Base-by-base conservation (phyloP, 139 green algal genomes). In the Deuterostichococcus epilithicus region DNA sequence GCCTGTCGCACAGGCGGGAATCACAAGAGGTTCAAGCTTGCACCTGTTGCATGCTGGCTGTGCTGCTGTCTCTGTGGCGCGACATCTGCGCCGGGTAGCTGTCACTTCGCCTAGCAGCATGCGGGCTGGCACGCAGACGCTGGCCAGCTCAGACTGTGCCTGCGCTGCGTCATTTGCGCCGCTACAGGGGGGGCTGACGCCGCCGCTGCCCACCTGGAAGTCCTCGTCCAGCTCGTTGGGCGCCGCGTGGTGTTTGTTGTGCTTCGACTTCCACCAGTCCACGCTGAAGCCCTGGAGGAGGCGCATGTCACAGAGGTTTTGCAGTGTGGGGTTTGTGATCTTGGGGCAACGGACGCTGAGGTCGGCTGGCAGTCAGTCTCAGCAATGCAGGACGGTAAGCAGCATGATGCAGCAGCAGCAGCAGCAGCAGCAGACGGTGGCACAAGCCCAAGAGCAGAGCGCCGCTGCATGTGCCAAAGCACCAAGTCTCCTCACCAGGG, bases 241-340 rank as follows among this genome's bases (percentile, higher is more conserved):
- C 2, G 79, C 85, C 10, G 89, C 89, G 67, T 94, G 90, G 73
- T 94, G 90, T 33, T 78, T 83, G 81, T 93, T 92, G 87, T 94
- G 90, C 84, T 94, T 93, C 76, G 42, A 83, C 80, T 91, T 93
- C 89, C 90, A 94, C 90, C 90, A 94, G 58, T 81, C 77, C 22
- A 83, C 70, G 78, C 84, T 88, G 71, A 92, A 91, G 45, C 90
- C 86, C 75, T 79, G 75, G 15, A 60, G n/a, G n/a, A n/a, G n/a
- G n/a, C 45, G 45, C 45, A 60, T 60, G 45, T 18, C 13, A 60
- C 15, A 13, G 45, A 60, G 45, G 15, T 26, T 60, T 13, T 13
- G 45, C 15, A 26, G 45, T 18, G 15, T 18, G 45, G 18, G 18
- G 15, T 18, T 26, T 60, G 45, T 60, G 45, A 13, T 26, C 45